These are phyloP conservation scores for Teratosphaeria nubilosa DNA, from an alignment of 2,329 filamentous ascomycete species.

Conservation along the genomic window DNA sequence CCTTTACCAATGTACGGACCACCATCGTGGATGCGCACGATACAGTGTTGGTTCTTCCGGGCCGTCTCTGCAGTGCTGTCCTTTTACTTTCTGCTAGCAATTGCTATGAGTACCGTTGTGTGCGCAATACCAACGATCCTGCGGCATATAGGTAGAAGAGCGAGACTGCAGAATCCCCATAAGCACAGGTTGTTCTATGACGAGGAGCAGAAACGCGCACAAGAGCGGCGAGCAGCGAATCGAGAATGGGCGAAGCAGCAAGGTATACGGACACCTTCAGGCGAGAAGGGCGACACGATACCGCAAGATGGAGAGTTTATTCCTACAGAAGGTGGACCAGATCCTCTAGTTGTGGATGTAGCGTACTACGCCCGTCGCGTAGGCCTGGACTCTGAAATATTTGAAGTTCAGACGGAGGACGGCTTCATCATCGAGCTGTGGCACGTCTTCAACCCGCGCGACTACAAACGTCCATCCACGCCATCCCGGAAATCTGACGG, in stretches of 20 bases:
- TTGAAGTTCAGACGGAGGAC: constrained; percentile 83
- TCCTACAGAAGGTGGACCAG: constrained; percentile 69
- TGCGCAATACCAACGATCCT: constrained; percentile 51
- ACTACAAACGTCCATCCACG: constrained; percentile 46
- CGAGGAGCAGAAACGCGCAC: constrained; percentile 56
- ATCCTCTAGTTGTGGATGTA: constrained; percentile 68
- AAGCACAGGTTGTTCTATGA: constrained; percentile 56
- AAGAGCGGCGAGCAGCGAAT: constrained; percentile 47
- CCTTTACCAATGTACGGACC: constrained; percentile 74
- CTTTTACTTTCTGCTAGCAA: constrained; percentile 62
- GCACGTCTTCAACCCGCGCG: constrained; percentile 78
- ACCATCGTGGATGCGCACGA: constrained; percentile 51
- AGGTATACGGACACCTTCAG: constrained; percentile 34
- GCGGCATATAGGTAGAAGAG: constrained; percentile 40
- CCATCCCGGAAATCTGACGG: constrained; percentile 45
- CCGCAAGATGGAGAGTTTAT: constrained; percentile 46
- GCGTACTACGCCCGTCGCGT: constrained; percentile 76
- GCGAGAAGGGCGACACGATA: constrained; percentile 30
- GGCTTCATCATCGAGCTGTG: constrained; percentile 83
- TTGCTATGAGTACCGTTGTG: constrained; percentile 64
- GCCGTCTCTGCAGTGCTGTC: constrained; percentile 65
- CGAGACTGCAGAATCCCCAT: constrained; percentile 53
- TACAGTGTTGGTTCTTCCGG: constrained; percentile 58
- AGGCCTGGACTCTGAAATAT: constrained; percentile 73
- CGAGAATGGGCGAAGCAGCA: constrained; percentile 49